A percentile compares a stretch with the other conserved stretches of the same genome.
phyloP scores from a whole-genome alignment of 768 basidiomycete genomes.

The Rhizopogon roseolus region DNA sequence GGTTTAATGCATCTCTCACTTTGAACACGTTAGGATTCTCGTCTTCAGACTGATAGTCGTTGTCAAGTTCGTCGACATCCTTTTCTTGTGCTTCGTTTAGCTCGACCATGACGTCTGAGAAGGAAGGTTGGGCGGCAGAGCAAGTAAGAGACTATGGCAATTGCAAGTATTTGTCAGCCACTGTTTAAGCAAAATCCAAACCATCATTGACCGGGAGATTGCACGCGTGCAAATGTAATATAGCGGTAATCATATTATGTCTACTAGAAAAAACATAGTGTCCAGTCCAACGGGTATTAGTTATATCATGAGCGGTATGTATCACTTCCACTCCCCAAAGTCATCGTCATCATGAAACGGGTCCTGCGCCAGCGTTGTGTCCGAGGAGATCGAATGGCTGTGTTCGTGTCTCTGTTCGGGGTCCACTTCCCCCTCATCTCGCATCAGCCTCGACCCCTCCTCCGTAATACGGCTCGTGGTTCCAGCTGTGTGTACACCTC shows the following conservation, averaged over 20 bases:
- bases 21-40: constrained; percentile 39
- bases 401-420: constrained; percentile 26
- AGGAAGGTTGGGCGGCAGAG: not conserved
- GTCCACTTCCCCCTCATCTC: constrained; percentile 25
- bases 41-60: constrained; percentile 35
- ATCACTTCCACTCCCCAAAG: constrained; percentile 29
- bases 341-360: constrained; percentile 8
- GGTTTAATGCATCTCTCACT: constrained; percentile 37
- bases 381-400: constrained; percentile 32
- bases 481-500: constrained; percentile 12
- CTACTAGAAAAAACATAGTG: not conserved
- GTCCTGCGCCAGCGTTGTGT: constrained; percentile 27
- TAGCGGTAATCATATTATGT: not conserved
- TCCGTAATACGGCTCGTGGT: constrained; percentile 17
- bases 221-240: not conserved
- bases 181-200: too few species aligned
- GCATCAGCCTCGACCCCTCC: constrained; percentile 42
- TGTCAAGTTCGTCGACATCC: constrained; percentile 47
- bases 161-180: too few species aligned
- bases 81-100: constrained; percentile 21
- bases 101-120: constrained; percentile 10
- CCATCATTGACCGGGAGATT: too few species aligned
- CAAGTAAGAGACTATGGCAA: not conserved
- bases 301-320: constrained; percentile 5
- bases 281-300: not conserved